Evolutionary conservation across 768 basidiomycete genomes (phyloP).

Genomic region (Lactarius evosmus): DNA sequence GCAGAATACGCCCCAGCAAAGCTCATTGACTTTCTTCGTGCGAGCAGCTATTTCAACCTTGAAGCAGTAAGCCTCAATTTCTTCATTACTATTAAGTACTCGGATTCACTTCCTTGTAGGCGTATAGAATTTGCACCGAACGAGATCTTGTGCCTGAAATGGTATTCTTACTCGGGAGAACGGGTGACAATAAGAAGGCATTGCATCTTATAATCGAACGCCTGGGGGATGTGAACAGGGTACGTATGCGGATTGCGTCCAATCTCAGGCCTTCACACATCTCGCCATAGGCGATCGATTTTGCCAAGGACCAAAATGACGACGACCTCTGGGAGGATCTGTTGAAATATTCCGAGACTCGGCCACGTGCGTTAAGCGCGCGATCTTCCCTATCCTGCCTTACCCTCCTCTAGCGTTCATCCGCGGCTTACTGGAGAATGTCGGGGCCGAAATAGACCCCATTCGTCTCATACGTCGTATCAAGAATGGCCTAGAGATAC

Average conservation of each 20-base stretch:
- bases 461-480: conserved; percentile 92
- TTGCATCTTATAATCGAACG: conserved; percentile 93
- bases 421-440: conserved; percentile 89
- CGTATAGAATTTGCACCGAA: conserved; percentile 80
- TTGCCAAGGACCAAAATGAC: conserved; percentile 95
- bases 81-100: background rate
- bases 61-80: conserved; percentile 54
- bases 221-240: conserved; percentile 87
- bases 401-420: conserved; percentile 70
- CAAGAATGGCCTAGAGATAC: conserved; percentile 94
- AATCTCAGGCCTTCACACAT: background rate
- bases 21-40: conserved; percentile 87
- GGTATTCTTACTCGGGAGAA: conserved; percentile 94
- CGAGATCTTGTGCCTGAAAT: conserved; percentile 90
- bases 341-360: conserved; percentile 87
- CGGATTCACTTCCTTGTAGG: conserved; percentile 44
- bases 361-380: conserved; percentile 58
- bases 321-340: conserved; percentile 98
- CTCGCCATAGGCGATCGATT: conserved; percentile 65
- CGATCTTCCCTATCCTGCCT: conserved; percentile 1
- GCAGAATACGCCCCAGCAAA: conserved; percentile 79
- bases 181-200: conserved; percentile 97
- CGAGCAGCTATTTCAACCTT: conserved; percentile 87
- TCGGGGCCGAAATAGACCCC: conserved; percentile 94
- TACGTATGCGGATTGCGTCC: conserved; percentile 36